phyloP scores from a whole-genome alignment of 192 early-diverging fungal species.

The Coemansia sp. region DNA sequence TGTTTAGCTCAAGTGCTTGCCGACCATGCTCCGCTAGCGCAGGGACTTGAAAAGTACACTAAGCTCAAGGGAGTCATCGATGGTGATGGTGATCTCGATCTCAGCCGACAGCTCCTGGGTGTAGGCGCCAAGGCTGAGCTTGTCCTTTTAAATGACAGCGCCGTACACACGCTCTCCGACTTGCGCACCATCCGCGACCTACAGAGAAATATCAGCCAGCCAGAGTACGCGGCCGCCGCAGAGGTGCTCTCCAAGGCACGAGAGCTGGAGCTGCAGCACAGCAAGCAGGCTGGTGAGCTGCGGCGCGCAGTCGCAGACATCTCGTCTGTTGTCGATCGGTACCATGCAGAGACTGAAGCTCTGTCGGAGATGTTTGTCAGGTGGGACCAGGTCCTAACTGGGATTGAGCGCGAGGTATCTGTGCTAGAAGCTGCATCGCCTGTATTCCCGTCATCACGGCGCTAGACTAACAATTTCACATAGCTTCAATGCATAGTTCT shows the following conservation, averaged over 20 bases:
- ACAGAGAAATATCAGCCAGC: conserved; percentile 38
- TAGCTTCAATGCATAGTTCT: background rate
- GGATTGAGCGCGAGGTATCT: conserved; percentile 37
- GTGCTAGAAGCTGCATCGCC: conserved; percentile 17
- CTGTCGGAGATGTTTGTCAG: conserved; percentile 45
- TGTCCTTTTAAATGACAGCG: conserved; percentile 35
- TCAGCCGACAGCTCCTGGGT: conserved; percentile 33
- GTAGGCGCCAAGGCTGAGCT: conserved; percentile 41
- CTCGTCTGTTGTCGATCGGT: conserved; percentile 40
- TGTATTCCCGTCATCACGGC: background rate
- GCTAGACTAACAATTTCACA: background rate
- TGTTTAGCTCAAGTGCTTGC: conserved; percentile 22
- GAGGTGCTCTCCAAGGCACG: conserved; percentile 18
- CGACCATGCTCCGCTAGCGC: conserved; percentile 21
- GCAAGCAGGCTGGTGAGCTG: conserved; percentile 23
- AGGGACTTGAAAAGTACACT: conserved; percentile 38
- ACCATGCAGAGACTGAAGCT: conserved; percentile 42
- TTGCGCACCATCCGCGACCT: conserved; percentile 36
- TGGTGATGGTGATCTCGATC: conserved; percentile 47
- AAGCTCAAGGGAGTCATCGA: conserved; percentile 43
- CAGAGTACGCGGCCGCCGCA: conserved; percentile 41
- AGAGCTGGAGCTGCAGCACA: conserved; percentile 28
- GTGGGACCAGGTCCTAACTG: conserved; percentile 38
- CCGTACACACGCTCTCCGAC: conserved; percentile 25
- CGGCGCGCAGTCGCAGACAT: conserved; percentile 27